Evolutionary conservation across 441 rosid genomes (phyloP).

Genomic region (Populus tomentosa): DNA sequence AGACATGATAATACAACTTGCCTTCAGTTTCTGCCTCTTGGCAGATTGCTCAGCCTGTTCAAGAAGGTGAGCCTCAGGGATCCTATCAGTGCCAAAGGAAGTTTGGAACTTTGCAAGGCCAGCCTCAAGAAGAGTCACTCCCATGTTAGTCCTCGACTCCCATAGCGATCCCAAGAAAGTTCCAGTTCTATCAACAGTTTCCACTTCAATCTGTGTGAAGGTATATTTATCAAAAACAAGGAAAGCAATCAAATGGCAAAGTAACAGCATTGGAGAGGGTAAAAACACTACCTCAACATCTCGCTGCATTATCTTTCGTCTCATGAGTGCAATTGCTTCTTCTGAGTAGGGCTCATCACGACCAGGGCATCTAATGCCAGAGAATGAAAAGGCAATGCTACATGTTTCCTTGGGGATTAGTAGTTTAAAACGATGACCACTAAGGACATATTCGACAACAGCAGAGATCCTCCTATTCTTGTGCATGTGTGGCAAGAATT

Average conservation of each 20-base stretch:
- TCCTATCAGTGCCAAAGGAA: slow-evolving; percentile 78
- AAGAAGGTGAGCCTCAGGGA: slow-evolving; percentile 79
- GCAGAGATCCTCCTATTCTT: slow-evolving; percentile 75
- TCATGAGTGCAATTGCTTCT: slow-evolving; percentile 92
- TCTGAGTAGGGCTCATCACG: slow-evolving; percentile 88
- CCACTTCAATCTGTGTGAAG: slow-evolving; percentile 70
- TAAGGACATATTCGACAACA: slow-evolving; percentile 88
- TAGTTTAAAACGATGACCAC: slow-evolving; percentile 96
- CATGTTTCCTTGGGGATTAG: slow-evolving; percentile 91
- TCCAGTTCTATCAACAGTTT: slow-evolving; percentile 90
- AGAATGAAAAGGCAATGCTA: slow-evolving; percentile 92
- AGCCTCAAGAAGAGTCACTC: slow-evolving; percentile 71
- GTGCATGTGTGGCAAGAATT: slow-evolving; percentile 78
- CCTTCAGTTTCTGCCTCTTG: slow-evolving; percentile 81
- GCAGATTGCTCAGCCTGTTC: slow-evolving; percentile 87
- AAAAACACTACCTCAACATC: slow-evolving; percentile 73
- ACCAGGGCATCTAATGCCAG: slow-evolving; percentile 98
- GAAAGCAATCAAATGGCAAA: slow-evolving; percentile 12
- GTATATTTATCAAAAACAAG: slow-evolving; percentile 5
- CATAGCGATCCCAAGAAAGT: slow-evolving; percentile 95
- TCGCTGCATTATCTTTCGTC: slow-evolving; percentile 93
- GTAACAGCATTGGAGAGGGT: not conserved
- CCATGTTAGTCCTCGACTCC: slow-evolving; percentile 79
- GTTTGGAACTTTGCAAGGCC: slow-evolving; percentile 91
- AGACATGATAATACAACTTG: slow-evolving; percentile 21